A percentile compares a stretch with the other conserved stretches of the same genome.
Evolutionary conservation across 2,329 filamentous ascomycete species (phyloP).

Genomic region (Sporothrix pallida): DNA sequence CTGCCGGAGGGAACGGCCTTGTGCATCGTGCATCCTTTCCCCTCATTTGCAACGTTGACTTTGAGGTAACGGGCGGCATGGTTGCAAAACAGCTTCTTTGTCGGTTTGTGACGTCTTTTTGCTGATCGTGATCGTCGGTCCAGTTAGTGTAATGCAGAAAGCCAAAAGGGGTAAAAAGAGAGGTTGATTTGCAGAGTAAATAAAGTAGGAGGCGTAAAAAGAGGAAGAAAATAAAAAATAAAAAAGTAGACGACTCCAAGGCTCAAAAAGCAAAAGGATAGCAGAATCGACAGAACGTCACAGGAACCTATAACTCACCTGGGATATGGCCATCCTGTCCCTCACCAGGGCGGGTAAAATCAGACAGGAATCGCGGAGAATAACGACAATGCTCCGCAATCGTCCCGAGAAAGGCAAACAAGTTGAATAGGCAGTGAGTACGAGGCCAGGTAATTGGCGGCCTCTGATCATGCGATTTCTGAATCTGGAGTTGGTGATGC

Average conservation of each 20-base stretch:
- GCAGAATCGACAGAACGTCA: neutral
- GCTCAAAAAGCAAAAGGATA: neutral
- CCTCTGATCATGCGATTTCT: neutral
- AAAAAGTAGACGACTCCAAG: neutral
- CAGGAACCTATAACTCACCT: neutral
- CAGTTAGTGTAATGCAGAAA: neutral
- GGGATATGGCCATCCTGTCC: neutral
- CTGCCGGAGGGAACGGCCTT: neutral
- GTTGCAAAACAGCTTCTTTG: no score
- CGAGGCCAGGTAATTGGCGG: neutral
- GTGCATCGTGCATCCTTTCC: neutral
- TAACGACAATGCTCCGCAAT: neutral
- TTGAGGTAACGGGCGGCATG: neutral
- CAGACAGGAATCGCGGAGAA: slow-evolving; percentile 12
- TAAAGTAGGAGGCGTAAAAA: no score
- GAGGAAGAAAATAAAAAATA: neutral
- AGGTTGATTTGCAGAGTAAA: neutral
- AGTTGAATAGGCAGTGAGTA: no score
- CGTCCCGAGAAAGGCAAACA: neutral
- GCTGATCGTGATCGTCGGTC: no score
- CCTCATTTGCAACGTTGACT: slow-evolving; percentile 26
- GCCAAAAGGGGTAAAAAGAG: neutral
- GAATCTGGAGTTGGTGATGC: neutral
- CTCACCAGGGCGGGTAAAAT: neutral
- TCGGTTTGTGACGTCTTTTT: no score